Conservation (phyloP, 306 rosid species). For the Dalbergia cultrata region DNA sequence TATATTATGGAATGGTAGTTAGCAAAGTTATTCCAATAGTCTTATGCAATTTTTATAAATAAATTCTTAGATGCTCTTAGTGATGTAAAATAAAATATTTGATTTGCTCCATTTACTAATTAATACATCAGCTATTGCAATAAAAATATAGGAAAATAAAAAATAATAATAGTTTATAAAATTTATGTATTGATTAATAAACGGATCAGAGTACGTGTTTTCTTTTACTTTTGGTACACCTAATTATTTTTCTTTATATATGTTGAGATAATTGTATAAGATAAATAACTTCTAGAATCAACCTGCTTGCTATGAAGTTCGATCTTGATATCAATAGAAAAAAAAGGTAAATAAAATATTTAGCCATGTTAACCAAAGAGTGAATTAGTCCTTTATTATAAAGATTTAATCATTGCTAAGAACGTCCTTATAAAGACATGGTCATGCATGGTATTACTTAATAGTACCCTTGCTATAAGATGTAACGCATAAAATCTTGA, state of each 20-base stretch:
- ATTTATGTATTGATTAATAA: too few species aligned
- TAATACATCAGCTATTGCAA: too few species aligned
- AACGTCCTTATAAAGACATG: background rate
- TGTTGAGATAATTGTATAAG: background rate
- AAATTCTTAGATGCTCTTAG: too few species aligned
- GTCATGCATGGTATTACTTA: background rate
- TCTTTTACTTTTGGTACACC: too few species aligned
- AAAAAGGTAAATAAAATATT: background rate
- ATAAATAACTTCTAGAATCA: background rate
- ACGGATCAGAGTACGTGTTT: too few species aligned
- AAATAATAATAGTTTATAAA: too few species aligned
- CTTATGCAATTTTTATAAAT: background rate
- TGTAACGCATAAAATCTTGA: background rate
- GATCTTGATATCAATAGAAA: background rate
- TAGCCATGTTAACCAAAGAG: background rate
- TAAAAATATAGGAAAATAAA: too few species aligned
- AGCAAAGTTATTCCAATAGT: background rate
- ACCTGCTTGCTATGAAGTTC: background rate
- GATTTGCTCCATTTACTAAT: too few species aligned
- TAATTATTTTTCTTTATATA: too few species aligned
- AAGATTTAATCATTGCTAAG: background rate
- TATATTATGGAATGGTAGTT: background rate
- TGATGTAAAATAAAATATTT: too few species aligned
- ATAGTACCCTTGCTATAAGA: background rate
- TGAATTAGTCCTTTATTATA: background rate